Base-by-base conservation (phyloP, 2,329 filamentous ascomycete species). In the Xylariaceae sp. region DNA sequence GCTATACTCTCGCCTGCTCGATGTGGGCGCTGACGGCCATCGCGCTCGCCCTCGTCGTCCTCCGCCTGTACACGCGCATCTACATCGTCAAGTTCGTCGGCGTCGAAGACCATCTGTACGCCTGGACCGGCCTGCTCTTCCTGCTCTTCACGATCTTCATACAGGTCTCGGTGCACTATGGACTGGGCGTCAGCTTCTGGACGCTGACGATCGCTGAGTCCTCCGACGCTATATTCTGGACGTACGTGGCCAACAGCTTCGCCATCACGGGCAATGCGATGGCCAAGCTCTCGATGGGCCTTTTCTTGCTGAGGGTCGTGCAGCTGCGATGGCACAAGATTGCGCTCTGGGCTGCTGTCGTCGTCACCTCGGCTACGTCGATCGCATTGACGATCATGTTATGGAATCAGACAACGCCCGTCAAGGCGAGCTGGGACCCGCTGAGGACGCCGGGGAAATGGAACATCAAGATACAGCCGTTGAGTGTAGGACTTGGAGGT, bases 141-240 rank as follows among this genome's bases (percentile, higher is more conserved):
- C 48, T 65, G 13, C 48, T 55, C 19, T 67, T 63, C 41, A 51
- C 63, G 22, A 39, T 49, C 26, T 61, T 57, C 44, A 60, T 66
- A 43, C 64, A 66, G 43, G 53, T 65, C 9, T 55, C 64, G 1
- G 60, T 63, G 4, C 50, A 59, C 30, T 52, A 61, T 42, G 64
- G 64, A 1, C 49, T 66, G 9, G 64, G 63, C 2, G 55, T 49
- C 34, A 59, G 52, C 40, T 61, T 65, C 29, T 64, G 57, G 61
- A 37, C 38, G 3, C 54, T 66, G 2, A 47, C 41, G 9, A 38
- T 59, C n/a, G 56, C 56, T 31, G 47, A 59, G 24, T 57, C 58
- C 6, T 61, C 61, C n/a, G 40, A 60, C 22, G 61, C 64, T 42
- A 65, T 67, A 41, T 62, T 66, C 38, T 67, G 63, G 63, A 62